Evolutionary conservation across 108 stramenopile genomes (phyloP), one percentile per base, ranked within the genome.

Genomic region (Cylindrotheca fusiformis): DNA sequence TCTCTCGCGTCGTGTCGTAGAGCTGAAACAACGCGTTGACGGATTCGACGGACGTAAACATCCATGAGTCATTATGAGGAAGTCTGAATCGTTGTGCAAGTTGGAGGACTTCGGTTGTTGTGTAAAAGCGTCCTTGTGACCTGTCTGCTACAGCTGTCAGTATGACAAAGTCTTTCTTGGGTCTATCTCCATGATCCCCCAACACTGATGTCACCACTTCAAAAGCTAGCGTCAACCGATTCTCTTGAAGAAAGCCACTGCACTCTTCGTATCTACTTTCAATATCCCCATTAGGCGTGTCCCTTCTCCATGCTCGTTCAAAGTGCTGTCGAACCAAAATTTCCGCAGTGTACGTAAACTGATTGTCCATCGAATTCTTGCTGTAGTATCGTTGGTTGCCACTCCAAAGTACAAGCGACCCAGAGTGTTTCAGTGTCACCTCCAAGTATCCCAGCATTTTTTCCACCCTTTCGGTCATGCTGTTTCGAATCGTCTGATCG

Each of bases 391-490:
- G 68, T 53, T 77, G 78, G 17, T 85, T 71, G 27, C 91, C 91
- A 61, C 85, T 88, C 92, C 92, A 93, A 45, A 93, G 57, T 24
- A 93, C 44, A n/a, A 93, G 58, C 14, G 83, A 86, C n/a, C 92
- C 92, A n/a, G 92, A 93, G 61, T 93, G 92, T 50, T 93, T 93
- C 45, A 93, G 58, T 0, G 88, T 74, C n/a, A 87, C 92, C 74
- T 93, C 92, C 22, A 90, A 55, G 63, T 90, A 86, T 41, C 87
- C 92, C 22, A 52, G 10, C 14, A 63, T 27, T 2, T 56, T 8
- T 2, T 53, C 23, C 0, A 93, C 77, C 23, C 44, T 61, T 26
- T 74, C 36, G 41, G 76, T 71, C 91, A 93, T 93, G 54, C 70
- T 48, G 20, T 67, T 53, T 19, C 91, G 82, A 44, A 93, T 77